Evolutionary conservation across 1,284 basidiomycete species (phyloP).

Genomic region (Fomitopsis schrenkii): DNA sequence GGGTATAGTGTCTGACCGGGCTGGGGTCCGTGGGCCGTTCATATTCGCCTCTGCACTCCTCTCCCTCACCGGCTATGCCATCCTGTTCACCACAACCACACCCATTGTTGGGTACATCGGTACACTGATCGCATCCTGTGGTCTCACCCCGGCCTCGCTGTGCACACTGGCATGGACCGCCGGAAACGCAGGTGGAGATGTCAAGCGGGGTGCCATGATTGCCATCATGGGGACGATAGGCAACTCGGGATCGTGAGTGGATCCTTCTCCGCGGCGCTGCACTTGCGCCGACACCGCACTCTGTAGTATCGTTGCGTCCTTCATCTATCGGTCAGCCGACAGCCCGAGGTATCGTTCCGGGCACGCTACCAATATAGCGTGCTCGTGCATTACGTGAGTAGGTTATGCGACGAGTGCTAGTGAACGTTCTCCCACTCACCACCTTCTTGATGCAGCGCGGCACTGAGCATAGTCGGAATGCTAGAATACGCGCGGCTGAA

Average conservation of each 20-base stretch:
- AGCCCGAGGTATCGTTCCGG: conserved; percentile 13
- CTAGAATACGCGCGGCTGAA: conserved; percentile 9
- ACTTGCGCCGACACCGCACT: background rate
- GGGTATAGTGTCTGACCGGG: conserved; percentile 10
- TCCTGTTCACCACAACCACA: conserved; percentile 44
- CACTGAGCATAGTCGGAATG: conserved; percentile 8
- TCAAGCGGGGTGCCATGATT: conserved; percentile 60
- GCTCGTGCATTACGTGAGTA: conserved; percentile 8
- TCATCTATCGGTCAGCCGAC: conserved; percentile 15
- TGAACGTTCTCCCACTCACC: background rate
- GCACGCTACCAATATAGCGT: conserved; percentile 11
- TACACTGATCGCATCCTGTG: conserved; percentile 53
- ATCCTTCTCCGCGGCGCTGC: too few relatives aligned
- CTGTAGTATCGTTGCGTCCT: conserved; percentile 12
- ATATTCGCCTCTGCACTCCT: conserved; percentile 49
- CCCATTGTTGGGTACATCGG: conserved; percentile 59
- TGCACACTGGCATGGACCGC: conserved; percentile 59
- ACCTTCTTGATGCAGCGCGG: conserved; percentile 3
- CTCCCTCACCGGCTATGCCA: conserved; percentile 59
- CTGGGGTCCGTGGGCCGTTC: conserved; percentile 40
- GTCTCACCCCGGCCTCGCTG: conserved; percentile 59
- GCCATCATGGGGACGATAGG: conserved; percentile 67
- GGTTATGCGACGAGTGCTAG: too few relatives aligned
- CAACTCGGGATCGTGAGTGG: conserved; percentile 45
- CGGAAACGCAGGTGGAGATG: conserved; percentile 67